Evolutionary conservation across 2,329 filamentous ascomycete genomes (phyloP).

Genomic region (Fusarium sp.): DNA sequence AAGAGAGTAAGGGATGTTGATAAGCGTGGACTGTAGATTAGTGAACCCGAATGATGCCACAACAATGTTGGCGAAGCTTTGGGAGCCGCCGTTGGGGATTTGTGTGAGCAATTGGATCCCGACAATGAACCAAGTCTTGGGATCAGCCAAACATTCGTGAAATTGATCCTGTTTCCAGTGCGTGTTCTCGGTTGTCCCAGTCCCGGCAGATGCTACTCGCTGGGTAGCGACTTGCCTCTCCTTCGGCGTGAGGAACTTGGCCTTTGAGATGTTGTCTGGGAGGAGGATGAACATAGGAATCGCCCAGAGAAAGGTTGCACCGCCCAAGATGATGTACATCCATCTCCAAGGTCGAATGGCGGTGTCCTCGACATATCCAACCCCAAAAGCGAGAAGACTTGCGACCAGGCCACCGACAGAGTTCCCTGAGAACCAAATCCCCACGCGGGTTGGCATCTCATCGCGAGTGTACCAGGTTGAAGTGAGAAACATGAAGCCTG

Average conservation of each 20-base stretch:
- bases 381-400: constrained; percentile 65
- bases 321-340: constrained; percentile 69
- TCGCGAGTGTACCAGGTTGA: constrained; percentile 68
- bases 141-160: constrained; percentile 65
- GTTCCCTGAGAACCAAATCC: constrained; percentile 68
- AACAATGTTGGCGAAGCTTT: constrained; percentile 69
- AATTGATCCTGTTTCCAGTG: constrained; percentile 64
- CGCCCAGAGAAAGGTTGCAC: constrained; percentile 63
- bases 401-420: constrained; percentile 61
- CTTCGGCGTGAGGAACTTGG: constrained; percentile 66
- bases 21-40: constrained; percentile 64
- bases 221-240: constrained; percentile 63
- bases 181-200: constrained; percentile 62
- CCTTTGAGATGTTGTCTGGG: constrained; percentile 65
- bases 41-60: constrained; percentile 68
- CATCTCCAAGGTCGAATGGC: constrained; percentile 64
- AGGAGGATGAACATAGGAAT: constrained; percentile 61
- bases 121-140: constrained; percentile 71
- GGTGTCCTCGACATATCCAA: constrained; percentile 63
- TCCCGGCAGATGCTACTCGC: constrained; percentile 62
- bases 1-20: constrained; percentile 70
- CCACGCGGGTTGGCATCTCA: constrained; percentile 65
- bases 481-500: constrained; percentile 67
- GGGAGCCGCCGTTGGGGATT: constrained; percentile 72
- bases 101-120: constrained; percentile 64